Evolutionary conservation across 2,329 filamentous ascomycete genomes (phyloP).

Genomic region (Cladosporium austrohemisphaericum): DNA sequence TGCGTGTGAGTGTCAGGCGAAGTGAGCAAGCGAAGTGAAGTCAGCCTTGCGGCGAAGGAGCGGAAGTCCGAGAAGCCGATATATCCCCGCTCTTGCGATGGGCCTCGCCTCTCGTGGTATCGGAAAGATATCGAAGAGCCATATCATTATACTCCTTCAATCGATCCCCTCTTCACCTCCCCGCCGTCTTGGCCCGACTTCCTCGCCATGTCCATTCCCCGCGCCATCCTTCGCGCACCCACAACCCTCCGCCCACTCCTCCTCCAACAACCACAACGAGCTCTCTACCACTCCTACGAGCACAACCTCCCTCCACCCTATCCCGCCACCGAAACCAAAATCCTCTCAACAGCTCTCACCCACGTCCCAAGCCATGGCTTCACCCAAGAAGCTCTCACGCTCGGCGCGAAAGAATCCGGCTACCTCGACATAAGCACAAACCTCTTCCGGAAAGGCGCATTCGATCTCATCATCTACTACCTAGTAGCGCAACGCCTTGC

Average conservation of each 20-base stretch:
- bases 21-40: neutral
- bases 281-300: constrained; percentile 68
- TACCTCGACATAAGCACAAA: constrained; percentile 84
- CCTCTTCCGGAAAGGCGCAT: constrained; percentile 73
- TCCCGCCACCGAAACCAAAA: constrained; percentile 64
- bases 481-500: constrained; percentile 63
- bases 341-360: constrained; percentile 74
- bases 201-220: constrained; percentile 22
- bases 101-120: neutral
- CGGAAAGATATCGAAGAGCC: neutral
- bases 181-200: neutral
- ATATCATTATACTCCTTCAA: neutral
- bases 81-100: neutral
- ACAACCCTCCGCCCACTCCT: constrained; percentile 27
- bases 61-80: neutral
- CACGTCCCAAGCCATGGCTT: constrained; percentile 84
- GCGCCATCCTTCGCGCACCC: constrained; percentile 26
- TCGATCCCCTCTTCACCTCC: neutral
- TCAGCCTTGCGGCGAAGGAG: neutral
- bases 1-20: too few relatives aligned
- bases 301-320: constrained; percentile 63
- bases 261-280: constrained; percentile 19
- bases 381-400: constrained; percentile 65
- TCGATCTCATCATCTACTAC: constrained; percentile 77
- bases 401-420: constrained; percentile 77